phyloP scores from a whole-genome alignment of 2,329 filamentous ascomycete species.

The Fusarium kyushuense region DNA sequence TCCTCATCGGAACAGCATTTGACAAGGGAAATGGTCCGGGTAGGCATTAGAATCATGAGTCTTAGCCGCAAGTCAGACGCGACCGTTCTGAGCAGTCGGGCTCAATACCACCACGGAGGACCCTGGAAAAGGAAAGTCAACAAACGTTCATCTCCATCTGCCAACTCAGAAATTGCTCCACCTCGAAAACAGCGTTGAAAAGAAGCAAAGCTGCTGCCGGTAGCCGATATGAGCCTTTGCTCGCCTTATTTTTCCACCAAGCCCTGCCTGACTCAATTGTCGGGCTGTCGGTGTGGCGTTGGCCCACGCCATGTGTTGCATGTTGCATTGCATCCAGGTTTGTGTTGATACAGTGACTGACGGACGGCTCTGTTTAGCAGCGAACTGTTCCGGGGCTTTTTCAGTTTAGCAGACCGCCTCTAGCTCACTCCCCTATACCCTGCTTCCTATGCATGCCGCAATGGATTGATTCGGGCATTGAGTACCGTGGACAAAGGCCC shows the following conservation, averaged over 20 bases:
- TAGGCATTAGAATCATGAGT: slow-evolving; percentile 3
- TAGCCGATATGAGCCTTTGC: neutral
- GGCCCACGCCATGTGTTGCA: slow-evolving; percentile 7
- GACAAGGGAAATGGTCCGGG: slow-evolving; percentile 6
- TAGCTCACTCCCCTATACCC: slow-evolving; percentile 9
- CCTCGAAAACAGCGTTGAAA: neutral
- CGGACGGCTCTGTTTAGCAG: slow-evolving; percentile 15
- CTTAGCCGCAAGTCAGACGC: neutral
- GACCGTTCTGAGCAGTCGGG: slow-evolving; percentile 6
- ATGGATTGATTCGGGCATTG: slow-evolving; percentile 6
- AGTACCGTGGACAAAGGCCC: slow-evolving; percentile 8
- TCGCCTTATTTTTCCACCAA: slow-evolving; percentile 3
- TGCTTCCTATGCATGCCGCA: slow-evolving; percentile 4
- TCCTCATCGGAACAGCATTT: neutral
- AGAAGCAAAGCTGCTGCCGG: neutral
- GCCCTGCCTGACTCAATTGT: slow-evolving; percentile 1
- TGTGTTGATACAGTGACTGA: slow-evolving; percentile 11
- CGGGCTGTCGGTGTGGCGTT: slow-evolving; percentile 20
- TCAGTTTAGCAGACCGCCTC: slow-evolving; percentile 9
- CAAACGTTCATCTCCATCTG: slow-evolving; percentile 10
- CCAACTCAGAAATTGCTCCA: slow-evolving; percentile 14
- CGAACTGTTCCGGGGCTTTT: slow-evolving; percentile 8
- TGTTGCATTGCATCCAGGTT: neutral
- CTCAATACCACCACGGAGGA: slow-evolving; percentile 12
- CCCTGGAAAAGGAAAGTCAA: slow-evolving; percentile 27